Conservation (phyloP, 306 rosid genomes). For the Citrullus mucosospermus region DNA sequence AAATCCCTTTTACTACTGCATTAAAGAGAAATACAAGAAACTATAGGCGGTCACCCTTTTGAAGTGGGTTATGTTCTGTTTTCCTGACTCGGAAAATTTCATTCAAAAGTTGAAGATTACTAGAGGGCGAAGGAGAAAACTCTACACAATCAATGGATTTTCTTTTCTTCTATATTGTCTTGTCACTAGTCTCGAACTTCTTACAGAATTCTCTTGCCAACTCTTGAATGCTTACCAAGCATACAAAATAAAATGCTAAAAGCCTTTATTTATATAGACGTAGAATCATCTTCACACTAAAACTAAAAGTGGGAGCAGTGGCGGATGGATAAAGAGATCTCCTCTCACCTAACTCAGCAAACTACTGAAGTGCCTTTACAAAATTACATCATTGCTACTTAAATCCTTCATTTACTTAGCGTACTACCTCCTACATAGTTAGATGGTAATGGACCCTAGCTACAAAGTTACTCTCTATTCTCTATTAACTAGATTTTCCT, state of each 20-base stretch:
- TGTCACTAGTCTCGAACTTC: background rate
- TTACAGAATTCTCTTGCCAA: background rate
- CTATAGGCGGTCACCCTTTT: background rate
- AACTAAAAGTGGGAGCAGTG: background rate
- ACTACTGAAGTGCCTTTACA: background rate
- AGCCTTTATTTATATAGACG: background rate
- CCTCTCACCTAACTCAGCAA: background rate
- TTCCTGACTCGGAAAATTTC: background rate
- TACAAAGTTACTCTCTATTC: background rate
- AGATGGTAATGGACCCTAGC: background rate
- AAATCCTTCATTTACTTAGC: background rate
- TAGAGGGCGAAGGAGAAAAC: background rate
- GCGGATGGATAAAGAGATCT: background rate
- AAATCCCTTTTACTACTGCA: background rate
- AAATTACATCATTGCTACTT: background rate
- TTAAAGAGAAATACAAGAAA: background rate
- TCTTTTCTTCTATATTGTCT: background rate
- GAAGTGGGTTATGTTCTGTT: background rate
- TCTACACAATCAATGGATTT: background rate
- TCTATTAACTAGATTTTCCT: background rate
- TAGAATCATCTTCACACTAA: background rate
- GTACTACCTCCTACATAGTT: background rate
- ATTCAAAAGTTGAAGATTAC: background rate
- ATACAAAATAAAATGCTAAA: background rate
- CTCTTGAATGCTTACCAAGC: background rate